These are phyloP conservation scores for Kalanchoe fedtschenkoi DNA, from an alignment of 164 flowering plant genomes.

Conservation along the genomic window DNA sequence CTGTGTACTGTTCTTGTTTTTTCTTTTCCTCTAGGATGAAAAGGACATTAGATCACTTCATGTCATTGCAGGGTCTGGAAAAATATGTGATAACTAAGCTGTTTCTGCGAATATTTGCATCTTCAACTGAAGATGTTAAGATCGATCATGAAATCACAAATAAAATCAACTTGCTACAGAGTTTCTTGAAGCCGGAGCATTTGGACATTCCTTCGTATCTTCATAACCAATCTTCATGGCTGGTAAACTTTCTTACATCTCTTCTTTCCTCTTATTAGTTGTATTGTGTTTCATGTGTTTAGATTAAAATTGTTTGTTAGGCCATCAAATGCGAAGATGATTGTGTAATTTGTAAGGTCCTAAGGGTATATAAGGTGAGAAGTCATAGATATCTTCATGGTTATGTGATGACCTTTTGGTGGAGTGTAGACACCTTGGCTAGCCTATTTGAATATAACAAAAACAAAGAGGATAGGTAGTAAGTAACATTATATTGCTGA, in stretches of 20 bases:
- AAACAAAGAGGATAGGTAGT: background rate
- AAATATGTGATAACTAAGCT: constrained; percentile 51
- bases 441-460: background rate
- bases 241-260: constrained; percentile 23
- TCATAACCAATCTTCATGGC: constrained; percentile 43
- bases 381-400: background rate
- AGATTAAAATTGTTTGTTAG: too few relatives aligned
- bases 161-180: constrained; percentile 30
- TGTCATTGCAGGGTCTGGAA: constrained; percentile 36
- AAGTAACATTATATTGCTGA: background rate
- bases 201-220: constrained; percentile 35
- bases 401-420: background rate
- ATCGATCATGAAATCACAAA: constrained; percentile 26
- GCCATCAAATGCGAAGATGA: too few relatives aligned
- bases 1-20: background rate
- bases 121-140: constrained; percentile 30
- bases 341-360: background rate
- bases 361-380: background rate
- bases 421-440: background rate
- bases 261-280: background rate
- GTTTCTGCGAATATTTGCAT: constrained; percentile 33
- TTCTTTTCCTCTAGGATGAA: background rate
- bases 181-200: constrained; percentile 43
- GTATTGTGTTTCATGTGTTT: background rate
- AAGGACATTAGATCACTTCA: background rate